Evolutionary conservation across 164 flowering plant species (phyloP).

Genomic region (Aristolochia californica): DNA sequence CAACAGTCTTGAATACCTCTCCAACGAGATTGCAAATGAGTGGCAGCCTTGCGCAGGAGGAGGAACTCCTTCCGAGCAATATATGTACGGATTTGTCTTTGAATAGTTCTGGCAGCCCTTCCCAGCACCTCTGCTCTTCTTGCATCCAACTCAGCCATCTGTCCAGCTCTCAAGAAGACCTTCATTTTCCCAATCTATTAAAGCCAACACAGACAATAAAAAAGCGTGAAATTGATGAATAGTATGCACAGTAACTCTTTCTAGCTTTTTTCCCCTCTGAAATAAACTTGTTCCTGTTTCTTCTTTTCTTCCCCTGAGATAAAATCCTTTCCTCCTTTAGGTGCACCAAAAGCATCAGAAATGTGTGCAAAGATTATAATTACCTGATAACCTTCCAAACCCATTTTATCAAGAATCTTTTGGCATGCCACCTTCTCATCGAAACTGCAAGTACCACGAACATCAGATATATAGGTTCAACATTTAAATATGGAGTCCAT

Average conservation of each 20-base stretch:
- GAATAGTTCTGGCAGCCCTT: slow-evolving; percentile 84
- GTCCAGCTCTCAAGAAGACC: slow-evolving; percentile 95
- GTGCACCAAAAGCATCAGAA: neutral
- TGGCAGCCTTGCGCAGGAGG: slow-evolving; percentile 67
- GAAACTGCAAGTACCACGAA: slow-evolving; percentile 29
- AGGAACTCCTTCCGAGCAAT: slow-evolving; percentile 85
- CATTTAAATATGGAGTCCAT: neutral
- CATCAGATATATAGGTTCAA: neutral
- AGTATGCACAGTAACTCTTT: too few species aligned
- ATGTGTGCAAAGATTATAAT: slow-evolving; percentile 1
- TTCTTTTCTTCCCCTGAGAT: too few species aligned
- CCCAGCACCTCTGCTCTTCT: slow-evolving; percentile 89
- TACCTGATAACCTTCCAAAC: slow-evolving; percentile 87
- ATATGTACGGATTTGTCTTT: slow-evolving; percentile 76
- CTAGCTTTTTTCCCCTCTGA: too few species aligned
- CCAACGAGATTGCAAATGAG: slow-evolving; percentile 65
- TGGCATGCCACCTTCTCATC: slow-evolving; percentile 92
- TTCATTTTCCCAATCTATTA: slow-evolving; percentile 91
- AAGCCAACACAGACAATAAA: neutral
- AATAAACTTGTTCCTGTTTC: too few species aligned
- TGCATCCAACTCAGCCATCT: slow-evolving; percentile 98
- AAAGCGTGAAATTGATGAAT: too few species aligned
- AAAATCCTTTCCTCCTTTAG: neutral
- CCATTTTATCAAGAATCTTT: slow-evolving; percentile 77
- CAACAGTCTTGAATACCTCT: slow-evolving; percentile 43